Conservation (phyloP, 1,284 basidiomycete genomes). For the Tylopilus sp. region DNA sequence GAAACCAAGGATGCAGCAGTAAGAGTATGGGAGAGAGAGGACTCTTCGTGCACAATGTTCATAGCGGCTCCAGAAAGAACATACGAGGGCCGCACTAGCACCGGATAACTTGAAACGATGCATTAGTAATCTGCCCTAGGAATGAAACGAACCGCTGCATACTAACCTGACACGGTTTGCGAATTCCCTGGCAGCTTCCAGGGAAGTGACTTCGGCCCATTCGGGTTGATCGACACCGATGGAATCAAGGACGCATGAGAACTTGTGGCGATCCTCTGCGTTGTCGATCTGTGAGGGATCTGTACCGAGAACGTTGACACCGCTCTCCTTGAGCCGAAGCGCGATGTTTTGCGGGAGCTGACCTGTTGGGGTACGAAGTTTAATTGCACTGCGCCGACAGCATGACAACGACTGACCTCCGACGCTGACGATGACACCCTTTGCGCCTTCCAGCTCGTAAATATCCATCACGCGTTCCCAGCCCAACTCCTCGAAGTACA, state of each 20-base stretch:
- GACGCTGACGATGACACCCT: constrained; percentile 94
- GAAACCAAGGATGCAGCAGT: constrained; percentile 95
- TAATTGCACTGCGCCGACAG: not conserved
- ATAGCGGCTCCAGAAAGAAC: constrained; percentile 98
- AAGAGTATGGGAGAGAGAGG: constrained; percentile 85
- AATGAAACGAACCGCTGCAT: not conserved
- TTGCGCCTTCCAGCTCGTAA: constrained; percentile 92
- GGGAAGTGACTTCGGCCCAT: constrained; percentile 89
- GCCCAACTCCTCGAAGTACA: constrained; percentile 99
- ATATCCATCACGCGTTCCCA: constrained; percentile 99
- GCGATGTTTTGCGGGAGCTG: constrained; percentile 99
- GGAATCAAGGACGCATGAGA: constrained; percentile 92
- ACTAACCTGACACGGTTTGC: constrained; percentile 75
- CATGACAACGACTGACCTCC: constrained; percentile 60
- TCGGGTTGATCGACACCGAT: constrained; percentile 97
- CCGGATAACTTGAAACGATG: constrained; percentile 68
- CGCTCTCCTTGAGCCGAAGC: constrained; percentile 86
- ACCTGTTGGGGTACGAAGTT: constrained; percentile 42
- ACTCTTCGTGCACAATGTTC: constrained; percentile 97
- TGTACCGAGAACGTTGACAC: constrained; percentile 93
- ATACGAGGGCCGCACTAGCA: constrained; percentile 95
- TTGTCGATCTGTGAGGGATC: constrained; percentile 95
- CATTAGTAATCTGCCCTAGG: constrained; percentile 14
- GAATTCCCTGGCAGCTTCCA: constrained; percentile 91
- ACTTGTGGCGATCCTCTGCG: constrained; percentile 99